Evolutionary conservation across 768 basidiomycete genomes (phyloP).

Genomic region (Mycena galericulata): DNA sequence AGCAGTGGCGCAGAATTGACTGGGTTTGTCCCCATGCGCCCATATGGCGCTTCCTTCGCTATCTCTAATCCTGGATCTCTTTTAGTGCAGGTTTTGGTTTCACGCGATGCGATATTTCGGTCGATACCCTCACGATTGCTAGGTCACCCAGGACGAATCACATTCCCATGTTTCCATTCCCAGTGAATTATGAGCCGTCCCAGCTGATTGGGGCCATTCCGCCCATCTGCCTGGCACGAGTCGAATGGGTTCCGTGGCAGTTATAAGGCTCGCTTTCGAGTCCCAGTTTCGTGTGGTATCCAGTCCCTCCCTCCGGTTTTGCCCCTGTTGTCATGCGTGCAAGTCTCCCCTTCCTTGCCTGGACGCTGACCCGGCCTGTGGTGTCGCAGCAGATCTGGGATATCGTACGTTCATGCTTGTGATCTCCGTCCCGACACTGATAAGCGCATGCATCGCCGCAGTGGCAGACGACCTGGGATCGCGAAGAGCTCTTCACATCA

Average conservation of each 20-base stretch:
- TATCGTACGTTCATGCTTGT: conserved; percentile 51
- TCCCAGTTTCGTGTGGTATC: not conserved
- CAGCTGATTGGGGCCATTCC: not conserved
- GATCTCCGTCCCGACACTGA: conserved; percentile 10
- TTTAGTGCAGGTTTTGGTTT: not conserved
- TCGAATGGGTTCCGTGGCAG: conserved; percentile 8
- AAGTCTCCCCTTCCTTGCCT: not conserved
- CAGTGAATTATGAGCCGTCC: not conserved
- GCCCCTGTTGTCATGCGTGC: not conserved
- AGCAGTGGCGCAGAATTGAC: not conserved
- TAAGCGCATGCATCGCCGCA: not conserved
- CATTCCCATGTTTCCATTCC: not conserved
- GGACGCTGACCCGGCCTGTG: conserved; percentile 34
- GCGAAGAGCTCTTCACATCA: not conserved
- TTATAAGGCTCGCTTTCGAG: not conserved
- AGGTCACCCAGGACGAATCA: not conserved
- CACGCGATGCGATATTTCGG: not conserved
- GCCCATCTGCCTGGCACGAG: conserved; percentile 7
- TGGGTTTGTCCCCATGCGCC: not conserved
- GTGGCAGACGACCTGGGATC: conserved; percentile 26
- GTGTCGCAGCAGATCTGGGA: conserved; percentile 67
- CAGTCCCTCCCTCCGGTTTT: not conserved
- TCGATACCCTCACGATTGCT: not conserved
- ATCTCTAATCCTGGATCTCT: not conserved
- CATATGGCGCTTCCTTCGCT: not conserved